Evolutionary conservation across 176 grass and related monocot genomes (phyloP), one percentile per base, ranked within the genome.

Genomic region (Poa pratensis): DNA sequence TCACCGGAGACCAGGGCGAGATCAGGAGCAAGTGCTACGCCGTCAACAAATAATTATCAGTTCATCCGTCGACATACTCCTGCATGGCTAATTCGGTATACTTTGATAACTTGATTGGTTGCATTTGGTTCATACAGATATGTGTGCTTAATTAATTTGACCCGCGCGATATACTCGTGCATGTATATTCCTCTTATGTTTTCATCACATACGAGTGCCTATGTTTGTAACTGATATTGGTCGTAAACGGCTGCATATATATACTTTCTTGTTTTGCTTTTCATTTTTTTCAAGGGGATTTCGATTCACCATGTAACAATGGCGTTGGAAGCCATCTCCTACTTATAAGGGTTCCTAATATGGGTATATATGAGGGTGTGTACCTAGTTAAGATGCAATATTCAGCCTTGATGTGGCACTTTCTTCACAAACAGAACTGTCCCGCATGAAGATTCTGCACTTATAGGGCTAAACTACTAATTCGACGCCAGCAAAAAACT

Each of bases 11-110:
- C 0, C 81, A 85, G 73, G 92, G 92, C 1, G 87, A 90, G 92
- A 88, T 94, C 85, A 94, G 92, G 79, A 92, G 71, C 14, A 94
- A 85, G 22, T 94, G 92, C 79, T 58, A 81, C 43, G 32, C 85
- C 68, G 82, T 88, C 34, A 94, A 94, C 66, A 88, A 42, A 46
- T 77, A 10, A 73, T n/a, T 0, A 1, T 37, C 2, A 19, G 9
- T 5, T 35, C 30, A 59, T 40, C 16, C 55, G 20, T 39, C 30
- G 52, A 7, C 62, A 17, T 49, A 19, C 24, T 52, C 22, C 3
- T 73, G 70, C 70, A 52, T 75, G 16, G 46, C 26, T 75, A 50
- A 30, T 50, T 51, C 23, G 24, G 1, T 65, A 18, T 52, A 75
- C 46, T 52, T 19, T 19, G 71, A 28, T 49, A 26, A n/a, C 2